Evolutionary conservation across 106 monocot genomes (phyloP).

Genomic region (Hemerocallis citrina): DNA sequence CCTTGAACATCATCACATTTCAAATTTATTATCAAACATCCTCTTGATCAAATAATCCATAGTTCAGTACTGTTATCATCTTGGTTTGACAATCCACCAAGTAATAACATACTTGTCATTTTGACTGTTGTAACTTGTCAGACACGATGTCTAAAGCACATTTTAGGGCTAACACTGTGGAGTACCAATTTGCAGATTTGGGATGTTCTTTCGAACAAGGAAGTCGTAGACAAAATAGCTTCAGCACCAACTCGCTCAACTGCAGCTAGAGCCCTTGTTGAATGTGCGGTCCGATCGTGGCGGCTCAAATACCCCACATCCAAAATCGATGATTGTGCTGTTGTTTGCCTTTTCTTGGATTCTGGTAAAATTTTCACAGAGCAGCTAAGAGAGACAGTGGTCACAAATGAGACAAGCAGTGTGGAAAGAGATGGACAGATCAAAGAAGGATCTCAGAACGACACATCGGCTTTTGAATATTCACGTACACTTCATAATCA

Average conservation of each 20-base stretch:
- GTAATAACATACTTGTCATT: too few species aligned
- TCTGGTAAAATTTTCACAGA: not conserved
- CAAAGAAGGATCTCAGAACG: not conserved
- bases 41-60: too few species aligned
- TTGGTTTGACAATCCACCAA: too few species aligned
- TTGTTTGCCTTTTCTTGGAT: conserved; percentile 60
- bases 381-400: conserved; percentile 2
- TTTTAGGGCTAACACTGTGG: too few species aligned
- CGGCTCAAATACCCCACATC: conserved; percentile 57
- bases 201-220: conserved; percentile 91
- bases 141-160: too few species aligned
- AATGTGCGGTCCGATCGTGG: conserved; percentile 65
- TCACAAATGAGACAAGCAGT: not conserved
- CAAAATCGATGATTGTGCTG: conserved; percentile 76
- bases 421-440: conserved; percentile 1
- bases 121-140: too few species aligned
- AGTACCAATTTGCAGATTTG: conserved; percentile 63
- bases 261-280: conserved; percentile 68
- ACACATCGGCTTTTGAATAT: conserved; percentile 10
- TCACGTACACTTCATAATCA: conserved; percentile 1
- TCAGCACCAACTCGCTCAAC: conserved; percentile 52
- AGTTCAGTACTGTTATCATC: too few species aligned
- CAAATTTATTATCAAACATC: too few species aligned
- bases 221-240: conserved; percentile 63
- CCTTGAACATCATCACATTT: too few species aligned